Percentiles rank a stretch among this genome's conserved stretches.
Conservation (phyloP, 108 stramenopile genomes). For the Fragilaria crotonensis region DNA sequence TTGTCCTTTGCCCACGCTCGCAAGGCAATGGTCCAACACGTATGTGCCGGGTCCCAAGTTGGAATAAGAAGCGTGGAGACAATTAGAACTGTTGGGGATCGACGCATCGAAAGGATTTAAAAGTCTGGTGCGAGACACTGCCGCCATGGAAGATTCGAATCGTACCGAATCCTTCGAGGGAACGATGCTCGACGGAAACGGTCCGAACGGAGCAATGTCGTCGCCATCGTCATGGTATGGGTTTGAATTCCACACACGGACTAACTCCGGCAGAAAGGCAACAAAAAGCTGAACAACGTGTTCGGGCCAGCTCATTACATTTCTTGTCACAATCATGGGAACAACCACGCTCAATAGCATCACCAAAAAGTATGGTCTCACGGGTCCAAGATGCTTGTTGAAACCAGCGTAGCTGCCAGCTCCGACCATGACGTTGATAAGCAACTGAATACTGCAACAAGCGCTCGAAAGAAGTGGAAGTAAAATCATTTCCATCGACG, state of each 20-base stretch:
- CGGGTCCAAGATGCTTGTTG: slow-evolving; percentile 65
- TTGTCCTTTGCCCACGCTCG: no score
- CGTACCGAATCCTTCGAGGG: no score
- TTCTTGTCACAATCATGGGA: no score
- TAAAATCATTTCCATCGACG: slow-evolving; percentile 20
- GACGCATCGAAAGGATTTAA: slow-evolving; percentile 45
- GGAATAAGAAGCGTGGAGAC: slow-evolving; percentile 56
- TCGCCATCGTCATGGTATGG: no score
- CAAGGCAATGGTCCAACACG: slow-evolving; percentile 66
- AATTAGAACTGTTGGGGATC: slow-evolving; percentile 49
- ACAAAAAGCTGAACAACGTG: no score
- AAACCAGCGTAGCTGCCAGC: slow-evolving; percentile 76
- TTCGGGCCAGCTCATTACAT: no score
- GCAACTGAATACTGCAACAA: slow-evolving; percentile 73
- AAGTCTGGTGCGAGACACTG: slow-evolving; percentile 28
- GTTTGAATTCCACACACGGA: slow-evolving; percentile 47
- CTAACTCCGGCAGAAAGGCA: slow-evolving; percentile 61
- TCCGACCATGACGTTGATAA: slow-evolving; percentile 52
- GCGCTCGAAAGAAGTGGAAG: slow-evolving; percentile 60
- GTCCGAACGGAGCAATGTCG: not conserved
- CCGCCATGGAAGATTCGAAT: no score
- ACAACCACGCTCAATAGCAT: slow-evolving; percentile 8
- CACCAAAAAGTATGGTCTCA: slow-evolving; percentile 47
- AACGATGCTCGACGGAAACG: not conserved
- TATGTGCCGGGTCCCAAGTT: slow-evolving; percentile 66